Percentiles rank a stretch among this genome's conserved stretches.
Conservation (phyloP, 2,329 filamentous ascomycete genomes). For the Cryphonectria japonica region DNA sequence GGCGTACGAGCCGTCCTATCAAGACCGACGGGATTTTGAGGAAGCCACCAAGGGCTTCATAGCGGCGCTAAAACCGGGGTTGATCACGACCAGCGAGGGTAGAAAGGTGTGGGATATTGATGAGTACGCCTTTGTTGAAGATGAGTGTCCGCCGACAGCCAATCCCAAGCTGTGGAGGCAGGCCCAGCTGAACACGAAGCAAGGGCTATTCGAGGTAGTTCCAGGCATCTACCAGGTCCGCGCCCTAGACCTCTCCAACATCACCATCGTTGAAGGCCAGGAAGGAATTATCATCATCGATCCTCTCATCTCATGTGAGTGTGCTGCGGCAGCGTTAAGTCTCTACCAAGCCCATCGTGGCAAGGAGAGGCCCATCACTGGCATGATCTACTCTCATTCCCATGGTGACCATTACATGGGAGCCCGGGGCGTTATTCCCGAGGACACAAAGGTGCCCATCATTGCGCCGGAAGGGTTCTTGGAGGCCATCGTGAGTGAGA, state of each 20-base stretch:
- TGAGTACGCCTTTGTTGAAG: conserved; percentile 38
- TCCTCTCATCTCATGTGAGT: conserved; percentile 42
- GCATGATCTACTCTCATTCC: conserved; percentile 46
- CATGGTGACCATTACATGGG: conserved; percentile 46
- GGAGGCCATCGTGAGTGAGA: conserved; percentile 44
- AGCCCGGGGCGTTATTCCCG: conserved; percentile 30
- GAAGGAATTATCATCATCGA: conserved; percentile 45
- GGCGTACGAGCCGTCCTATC: conserved; percentile 2
- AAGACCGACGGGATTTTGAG: conserved; percentile 27
- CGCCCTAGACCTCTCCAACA: conserved; percentile 46
- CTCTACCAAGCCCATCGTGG: conserved; percentile 40
- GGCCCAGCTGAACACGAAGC: conserved; percentile 36
- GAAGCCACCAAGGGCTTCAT: conserved; percentile 31
- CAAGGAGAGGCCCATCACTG: conserved; percentile 35
- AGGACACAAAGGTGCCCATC: conserved; percentile 32
- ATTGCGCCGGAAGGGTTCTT: conserved; percentile 45
- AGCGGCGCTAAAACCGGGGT: conserved; percentile 18
- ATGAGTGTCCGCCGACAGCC: conserved; percentile 35
- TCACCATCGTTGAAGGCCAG: conserved; percentile 44
- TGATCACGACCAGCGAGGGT: conserved; percentile 28
- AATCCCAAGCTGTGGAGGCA: conserved; percentile 43
- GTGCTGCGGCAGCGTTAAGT: conserved; percentile 38
- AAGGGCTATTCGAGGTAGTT: conserved; percentile 42
- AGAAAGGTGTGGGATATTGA: conserved; percentile 38
- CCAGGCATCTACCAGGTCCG: conserved; percentile 46